Evolutionary conservation across 1,284 basidiomycete species (phyloP), one percentile per base, ranked within the genome.

Genomic region (Chalciporus sp.): DNA sequence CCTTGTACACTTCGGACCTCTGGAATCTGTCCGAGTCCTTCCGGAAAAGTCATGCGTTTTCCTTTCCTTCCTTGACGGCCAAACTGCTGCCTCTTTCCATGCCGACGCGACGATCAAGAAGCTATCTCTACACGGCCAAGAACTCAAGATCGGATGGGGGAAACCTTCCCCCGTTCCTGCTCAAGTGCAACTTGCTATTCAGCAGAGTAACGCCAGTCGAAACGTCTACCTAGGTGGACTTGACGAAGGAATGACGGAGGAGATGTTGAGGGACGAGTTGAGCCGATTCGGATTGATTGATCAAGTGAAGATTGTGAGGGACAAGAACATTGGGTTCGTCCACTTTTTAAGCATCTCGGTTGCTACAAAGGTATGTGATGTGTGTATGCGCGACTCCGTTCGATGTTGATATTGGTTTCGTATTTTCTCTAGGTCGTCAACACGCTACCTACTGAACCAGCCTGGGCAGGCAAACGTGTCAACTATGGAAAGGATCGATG

Each of bases 31-130:
- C 66, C 91, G 94, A 49, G 89, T 99, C 37, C 83, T 98, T n/a
- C 94, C 95, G 40, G 96, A 98, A 72, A 98, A 98, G 74, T 94
- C 90, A 12, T 98, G 96, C 70, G 95, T 97, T 52, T 99, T 99
- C 81, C 85, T 99, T 60, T 98, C 95, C 12, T 98, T 97, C 85
- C 82, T 98, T 46, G 94, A 98, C 58, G 89, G 89, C 26, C 80
- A 85, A 20, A 96, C 92, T 1, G 94, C 95, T 9, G 91, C 92
- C 0, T 93, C 93, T 0, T 98, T 98, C 82, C 92, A 95, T 66
- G 94, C 94, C 44, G 95, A 97, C 65, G 94, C 95, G 0, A 87
- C 90, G 33, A 88, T 97, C 72, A 94, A 96, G 77, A 96, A 95
- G 72, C 76, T 97, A 54, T 77, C 90, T 8, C 79, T 98, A 6